Conservation (phyloP, 768 basidiomycete genomes). For the Lentinula raphanica region DNA sequence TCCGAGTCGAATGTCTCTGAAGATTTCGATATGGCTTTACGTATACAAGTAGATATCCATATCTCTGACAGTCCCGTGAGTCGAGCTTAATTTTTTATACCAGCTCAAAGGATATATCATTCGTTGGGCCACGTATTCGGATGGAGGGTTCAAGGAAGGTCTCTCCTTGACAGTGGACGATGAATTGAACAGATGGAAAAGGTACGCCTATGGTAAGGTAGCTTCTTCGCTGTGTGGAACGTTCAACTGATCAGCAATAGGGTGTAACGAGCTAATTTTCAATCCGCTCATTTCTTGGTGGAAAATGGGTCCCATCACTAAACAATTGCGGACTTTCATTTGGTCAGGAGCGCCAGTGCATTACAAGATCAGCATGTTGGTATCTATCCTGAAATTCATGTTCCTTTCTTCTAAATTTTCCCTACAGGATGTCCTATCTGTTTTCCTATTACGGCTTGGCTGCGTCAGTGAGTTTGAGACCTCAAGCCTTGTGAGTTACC, state of each 20-base stretch:
- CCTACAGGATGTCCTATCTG: conserved; percentile 56
- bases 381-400: not conserved
- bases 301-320: conserved; percentile 75
- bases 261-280: conserved; percentile 78
- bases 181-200: conserved; percentile 90
- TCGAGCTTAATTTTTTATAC: not conserved
- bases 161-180: conserved; percentile 87
- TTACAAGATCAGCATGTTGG: conserved; percentile 70
- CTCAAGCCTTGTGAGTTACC: too few relatives aligned
- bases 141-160: conserved; percentile 87
- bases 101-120: conserved; percentile 68
- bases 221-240: not conserved
- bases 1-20: conserved; percentile 79
- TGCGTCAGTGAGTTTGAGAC: not conserved
- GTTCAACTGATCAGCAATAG: conserved; percentile 23
- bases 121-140: conserved; percentile 81
- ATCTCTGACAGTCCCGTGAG: not conserved
- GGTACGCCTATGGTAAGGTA: conserved; percentile 66
- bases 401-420: not conserved
- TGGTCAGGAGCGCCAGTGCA: conserved; percentile 77
- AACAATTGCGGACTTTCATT: conserved; percentile 69
- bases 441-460: conserved; percentile 35
- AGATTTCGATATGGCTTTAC: conserved; percentile 77
- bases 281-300: conserved; percentile 79
- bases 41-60: conserved; percentile 38